Evolutionary conservation across 2,329 filamentous ascomycete species (phyloP).

Genomic region (Diaporthe sp.): DNA sequence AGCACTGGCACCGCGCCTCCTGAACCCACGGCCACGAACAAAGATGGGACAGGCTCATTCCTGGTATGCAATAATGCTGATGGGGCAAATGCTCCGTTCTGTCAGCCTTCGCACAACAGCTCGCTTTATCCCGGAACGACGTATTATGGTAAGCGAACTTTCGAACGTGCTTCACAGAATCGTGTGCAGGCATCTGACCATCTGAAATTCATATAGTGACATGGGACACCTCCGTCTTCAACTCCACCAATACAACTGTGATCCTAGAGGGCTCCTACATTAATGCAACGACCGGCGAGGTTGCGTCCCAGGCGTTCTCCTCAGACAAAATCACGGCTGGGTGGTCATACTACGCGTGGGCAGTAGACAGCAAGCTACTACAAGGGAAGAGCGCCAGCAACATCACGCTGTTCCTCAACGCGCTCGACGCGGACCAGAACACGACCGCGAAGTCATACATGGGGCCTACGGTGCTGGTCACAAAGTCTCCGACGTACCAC

Average conservation of each 20-base stretch:
- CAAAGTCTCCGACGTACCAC: constrained; percentile 52
- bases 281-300: constrained; percentile 52
- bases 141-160: constrained; percentile 63
- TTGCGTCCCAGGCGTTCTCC: constrained; percentile 50
- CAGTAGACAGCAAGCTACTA: constrained; percentile 56
- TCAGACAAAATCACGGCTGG: constrained; percentile 54
- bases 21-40: constrained; percentile 60
- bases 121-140: constrained; percentile 60
- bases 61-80: constrained; percentile 63
- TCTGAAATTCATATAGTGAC: constrained; percentile 59
- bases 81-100: constrained; percentile 65
- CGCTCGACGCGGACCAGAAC: constrained; percentile 51
- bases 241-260: constrained; percentile 56
- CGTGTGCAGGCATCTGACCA: constrained; percentile 1
- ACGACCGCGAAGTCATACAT: constrained; percentile 24
- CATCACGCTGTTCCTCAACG: constrained; percentile 63
- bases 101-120: constrained; percentile 60
- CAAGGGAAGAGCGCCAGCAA: constrained; percentile 56
- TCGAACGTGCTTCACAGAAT: neutral
- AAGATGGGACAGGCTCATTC: constrained; percentile 63
- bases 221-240: constrained; percentile 69
- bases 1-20: constrained; percentile 57
- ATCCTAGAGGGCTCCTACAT: constrained; percentile 55
- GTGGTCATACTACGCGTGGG: constrained; percentile 65
- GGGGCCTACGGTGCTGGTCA: constrained; percentile 60